These are phyloP conservation scores for Blastobotrys serpentis DNA, from an alignment of 1,139 yeast species.

Conservation along the genomic window DNA sequence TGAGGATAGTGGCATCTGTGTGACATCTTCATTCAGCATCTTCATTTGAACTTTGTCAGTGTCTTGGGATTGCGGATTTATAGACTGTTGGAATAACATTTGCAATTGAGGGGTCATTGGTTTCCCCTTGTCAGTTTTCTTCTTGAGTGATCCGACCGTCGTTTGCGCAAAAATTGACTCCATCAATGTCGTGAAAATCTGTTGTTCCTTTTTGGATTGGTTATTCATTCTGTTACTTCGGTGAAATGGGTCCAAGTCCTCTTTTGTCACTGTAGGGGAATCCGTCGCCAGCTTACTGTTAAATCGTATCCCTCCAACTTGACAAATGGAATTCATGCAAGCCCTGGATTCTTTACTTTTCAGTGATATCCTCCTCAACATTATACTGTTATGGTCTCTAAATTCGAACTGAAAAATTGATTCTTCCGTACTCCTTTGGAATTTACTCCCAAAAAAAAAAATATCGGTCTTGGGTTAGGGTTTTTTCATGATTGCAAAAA, in stretches of 20 bases:
- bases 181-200: conserved; percentile 29
- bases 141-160: conserved; percentile 3
- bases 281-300: not conserved
- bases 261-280: not conserved
- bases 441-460: not conserved
- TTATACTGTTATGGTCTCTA: too few species aligned
- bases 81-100: conserved; percentile 27
- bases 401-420: too few species aligned
- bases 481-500: too few species aligned
- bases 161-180: conserved; percentile 28
- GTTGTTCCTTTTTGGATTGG: conserved; percentile 24
- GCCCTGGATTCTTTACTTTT: not conserved
- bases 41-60: conserved; percentile 11
- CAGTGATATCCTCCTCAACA: not conserved
- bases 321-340: not conserved
- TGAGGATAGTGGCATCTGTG: conserved; percentile 11
- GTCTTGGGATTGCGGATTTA: too few species aligned
- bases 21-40: conserved; percentile 11
- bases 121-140: not conserved
- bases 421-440: too few species aligned
- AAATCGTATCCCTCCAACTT: not conserved
- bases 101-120: conserved; percentile 23
- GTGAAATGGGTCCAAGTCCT: not conserved
- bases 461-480: too few species aligned
- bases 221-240: not conserved